These are phyloP conservation scores for Brassica balearica DNA, from an alignment of 441 rosid species.

Conservation along the genomic window DNA sequence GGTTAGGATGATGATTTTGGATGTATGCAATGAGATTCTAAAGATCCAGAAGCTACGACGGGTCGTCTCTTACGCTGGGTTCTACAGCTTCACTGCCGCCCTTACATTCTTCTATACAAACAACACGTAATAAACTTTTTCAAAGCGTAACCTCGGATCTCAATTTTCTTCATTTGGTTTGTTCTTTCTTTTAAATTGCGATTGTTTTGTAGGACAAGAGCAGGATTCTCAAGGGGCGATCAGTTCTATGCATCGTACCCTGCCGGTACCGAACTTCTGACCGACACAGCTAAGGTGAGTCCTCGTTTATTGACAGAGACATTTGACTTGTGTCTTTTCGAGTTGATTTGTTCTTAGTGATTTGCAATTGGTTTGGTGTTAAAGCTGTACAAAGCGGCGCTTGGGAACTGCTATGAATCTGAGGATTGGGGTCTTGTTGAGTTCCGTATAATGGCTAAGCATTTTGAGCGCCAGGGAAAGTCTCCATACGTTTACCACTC, in stretches of 20 bases:
- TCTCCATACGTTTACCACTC: conserved; percentile 92
- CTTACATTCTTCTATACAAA: conserved; percentile 71
- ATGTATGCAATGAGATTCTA: conserved; percentile 58
- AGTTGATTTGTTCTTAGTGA: background rate
- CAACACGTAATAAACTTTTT: conserved; percentile 71
- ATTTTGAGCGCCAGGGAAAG: conserved; percentile 93
- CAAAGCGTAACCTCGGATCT: background rate
- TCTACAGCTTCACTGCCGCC: conserved; percentile 71
- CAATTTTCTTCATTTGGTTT: background rate
- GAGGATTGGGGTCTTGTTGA: conserved; percentile 96
- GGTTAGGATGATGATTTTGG: conserved; percentile 50
- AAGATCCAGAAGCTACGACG: conserved; percentile 90
- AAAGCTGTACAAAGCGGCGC: conserved; percentile 89
- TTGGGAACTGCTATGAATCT: conserved; percentile 84
- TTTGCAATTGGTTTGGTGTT: conserved; percentile 29
- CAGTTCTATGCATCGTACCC: conserved; percentile 95
- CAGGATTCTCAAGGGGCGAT: conserved; percentile 87
- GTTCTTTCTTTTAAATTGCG: background rate
- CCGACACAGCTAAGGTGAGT: conserved; percentile 77
- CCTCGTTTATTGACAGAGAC: background rate
- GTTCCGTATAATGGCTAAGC: conserved; percentile 82
- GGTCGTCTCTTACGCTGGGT: conserved; percentile 71
- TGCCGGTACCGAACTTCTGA: conserved; percentile 87
- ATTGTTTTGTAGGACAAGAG: conserved; percentile 72
- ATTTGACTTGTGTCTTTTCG: background rate